Evolutionary conservation across 106 monocot species (phyloP).

Genomic region (Dendrobium chrysotoxum): DNA sequence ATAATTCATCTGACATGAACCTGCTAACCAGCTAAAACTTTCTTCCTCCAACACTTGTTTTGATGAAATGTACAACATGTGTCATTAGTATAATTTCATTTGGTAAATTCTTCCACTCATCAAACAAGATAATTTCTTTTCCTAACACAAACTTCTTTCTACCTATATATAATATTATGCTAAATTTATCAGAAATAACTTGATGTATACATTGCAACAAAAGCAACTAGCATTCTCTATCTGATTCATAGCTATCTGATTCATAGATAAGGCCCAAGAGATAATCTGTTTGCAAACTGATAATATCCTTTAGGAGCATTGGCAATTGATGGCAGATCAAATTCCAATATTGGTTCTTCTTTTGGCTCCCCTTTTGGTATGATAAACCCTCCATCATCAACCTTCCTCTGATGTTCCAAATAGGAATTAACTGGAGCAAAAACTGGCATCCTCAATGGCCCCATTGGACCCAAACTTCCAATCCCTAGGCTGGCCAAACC

Average conservation of each 20-base stretch:
- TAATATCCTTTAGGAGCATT: constrained; percentile 30
- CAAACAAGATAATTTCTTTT: no score
- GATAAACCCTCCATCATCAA: no score
- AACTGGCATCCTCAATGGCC: constrained; percentile 14
- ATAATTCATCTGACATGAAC: no score
- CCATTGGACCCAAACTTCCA: constrained; percentile 12
- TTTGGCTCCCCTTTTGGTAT: no score
- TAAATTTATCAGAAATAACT: neutral
- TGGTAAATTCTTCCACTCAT: no score
- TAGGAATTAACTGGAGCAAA: neutral
- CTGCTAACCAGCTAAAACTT: no score
- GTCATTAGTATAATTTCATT: no score
- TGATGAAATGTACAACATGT: no score
- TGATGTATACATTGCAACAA: neutral
- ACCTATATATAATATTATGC: neutral
- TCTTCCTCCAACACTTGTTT: no score
- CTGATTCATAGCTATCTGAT: neutral
- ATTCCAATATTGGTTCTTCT: neutral
- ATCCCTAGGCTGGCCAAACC: constrained; percentile 27
- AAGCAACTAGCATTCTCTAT: neutral
- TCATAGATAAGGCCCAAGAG: constrained; percentile 21
- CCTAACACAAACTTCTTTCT: no score
- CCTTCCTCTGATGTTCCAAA: neutral
- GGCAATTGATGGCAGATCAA: constrained; percentile 12
- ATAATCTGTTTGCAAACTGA: constrained; percentile 39